A percentile compares a stretch with the other conserved stretches of the same genome.
Conservation (phyloP, 352 stramenopile genomes). For the Halophytophthora batemanensis region DNA sequence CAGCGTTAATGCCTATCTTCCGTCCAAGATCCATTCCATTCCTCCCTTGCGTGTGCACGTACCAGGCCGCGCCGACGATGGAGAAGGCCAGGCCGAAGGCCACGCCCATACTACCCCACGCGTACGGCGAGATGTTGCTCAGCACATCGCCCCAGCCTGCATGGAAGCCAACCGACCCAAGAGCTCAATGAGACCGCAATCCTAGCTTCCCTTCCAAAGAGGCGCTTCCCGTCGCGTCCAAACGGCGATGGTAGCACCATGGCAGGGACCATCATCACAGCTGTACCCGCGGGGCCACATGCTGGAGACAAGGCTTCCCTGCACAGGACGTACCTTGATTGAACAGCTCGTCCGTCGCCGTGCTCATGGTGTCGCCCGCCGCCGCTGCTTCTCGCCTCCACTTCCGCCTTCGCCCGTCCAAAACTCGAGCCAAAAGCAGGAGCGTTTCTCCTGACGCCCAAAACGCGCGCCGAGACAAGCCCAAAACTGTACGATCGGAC, state of each 20-base stretch:
- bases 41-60: conserved; percentile 8
- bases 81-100: conserved; percentile 96
- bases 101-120: conserved; percentile 97
- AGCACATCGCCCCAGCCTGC: conserved; percentile 93
- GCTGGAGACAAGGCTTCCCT: neutral
- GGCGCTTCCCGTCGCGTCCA: neutral
- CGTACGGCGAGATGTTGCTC: conserved; percentile 98
- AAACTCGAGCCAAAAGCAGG: conserved; percentile 11
- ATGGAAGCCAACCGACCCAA: neutral
- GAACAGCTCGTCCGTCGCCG: conserved; percentile 78
- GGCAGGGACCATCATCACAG: neutral
- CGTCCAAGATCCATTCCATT: neutral
- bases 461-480: no score
- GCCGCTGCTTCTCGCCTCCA: conserved; percentile 10
- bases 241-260: neutral
- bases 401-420: conserved; percentile 9
- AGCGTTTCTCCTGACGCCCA: conserved; percentile 21
- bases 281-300: no score
- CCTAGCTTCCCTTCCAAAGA: conserved; percentile 1
- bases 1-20: neutral
- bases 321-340: conserved; percentile 61
- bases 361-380: conserved; percentile 55
- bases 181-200: neutral
- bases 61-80: conserved; percentile 96
- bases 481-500: no score